These are phyloP conservation scores for Corchorus capsularis DNA, from an alignment of 345 rosid species.

Conservation along the genomic window DNA sequence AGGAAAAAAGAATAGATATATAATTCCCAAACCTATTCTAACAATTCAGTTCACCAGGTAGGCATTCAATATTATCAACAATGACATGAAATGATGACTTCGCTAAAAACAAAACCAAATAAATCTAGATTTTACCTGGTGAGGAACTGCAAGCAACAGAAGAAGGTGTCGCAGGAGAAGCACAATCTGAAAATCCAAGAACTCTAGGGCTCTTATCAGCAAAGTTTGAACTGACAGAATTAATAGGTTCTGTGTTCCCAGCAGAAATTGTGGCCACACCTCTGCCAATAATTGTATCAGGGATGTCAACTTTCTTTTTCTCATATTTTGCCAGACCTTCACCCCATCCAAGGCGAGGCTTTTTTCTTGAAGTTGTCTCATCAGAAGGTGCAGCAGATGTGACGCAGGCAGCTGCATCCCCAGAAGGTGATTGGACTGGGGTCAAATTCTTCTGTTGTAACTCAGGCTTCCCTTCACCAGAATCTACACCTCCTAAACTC, in stretches of 20 bases:
- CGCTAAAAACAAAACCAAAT: no score
- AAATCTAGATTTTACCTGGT: conserved; percentile 49
- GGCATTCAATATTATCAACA: background rate
- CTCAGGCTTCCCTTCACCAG: conserved; percentile 58
- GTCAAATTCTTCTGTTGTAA: conserved; percentile 43
- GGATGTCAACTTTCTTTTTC: conserved; percentile 81
- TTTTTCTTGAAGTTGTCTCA: conserved; percentile 71
- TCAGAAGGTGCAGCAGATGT: conserved; percentile 52
- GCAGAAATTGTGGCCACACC: conserved; percentile 40
- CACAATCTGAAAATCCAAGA: conserved; percentile 55
- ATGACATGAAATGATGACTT: background rate
- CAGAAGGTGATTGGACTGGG: conserved; percentile 60
- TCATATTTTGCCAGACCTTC: conserved; percentile 97
- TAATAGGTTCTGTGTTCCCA: conserved; percentile 40
- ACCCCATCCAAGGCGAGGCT: conserved; percentile 96
- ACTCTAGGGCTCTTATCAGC: conserved; percentile 70
- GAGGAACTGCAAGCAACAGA: conserved; percentile 93
- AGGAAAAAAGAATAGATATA: background rate
- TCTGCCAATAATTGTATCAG: conserved; percentile 48
- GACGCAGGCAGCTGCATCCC: conserved; percentile 60
- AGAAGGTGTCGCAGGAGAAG: conserved; percentile 92
- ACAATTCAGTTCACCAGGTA: no score
- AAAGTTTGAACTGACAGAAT: conserved; percentile 46
- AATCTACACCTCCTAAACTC: conserved; percentile 69
- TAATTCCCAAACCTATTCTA: background rate